Conservation (phyloP, 2,329 filamentous ascomycete species). For the Zymoseptoria brevis region DNA sequence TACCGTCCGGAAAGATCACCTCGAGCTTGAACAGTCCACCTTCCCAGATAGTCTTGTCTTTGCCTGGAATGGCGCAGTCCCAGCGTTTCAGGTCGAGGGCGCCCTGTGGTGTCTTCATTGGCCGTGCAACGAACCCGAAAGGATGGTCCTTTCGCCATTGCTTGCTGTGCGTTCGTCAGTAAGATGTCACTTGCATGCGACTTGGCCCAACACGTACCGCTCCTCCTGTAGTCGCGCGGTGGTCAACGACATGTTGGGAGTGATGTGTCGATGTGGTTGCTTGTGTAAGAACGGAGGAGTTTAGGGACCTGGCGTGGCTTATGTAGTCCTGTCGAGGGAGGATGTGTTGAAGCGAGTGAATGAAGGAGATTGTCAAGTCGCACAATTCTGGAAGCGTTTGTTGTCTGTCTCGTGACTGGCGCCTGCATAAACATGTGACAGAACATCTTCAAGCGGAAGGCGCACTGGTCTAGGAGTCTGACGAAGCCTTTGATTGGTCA, state of each 20-base stretch:
- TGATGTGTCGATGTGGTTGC: constrained; percentile 3
- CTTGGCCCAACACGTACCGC: constrained; percentile 49
- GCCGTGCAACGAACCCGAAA: constrained; percentile 93
- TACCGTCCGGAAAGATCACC: constrained; percentile 87
- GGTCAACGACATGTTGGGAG: constrained; percentile 66
- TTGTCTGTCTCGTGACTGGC: not conserved
- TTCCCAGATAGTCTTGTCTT: constrained; percentile 95
- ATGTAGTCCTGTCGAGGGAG: not conserved
- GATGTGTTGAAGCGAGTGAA: not conserved
- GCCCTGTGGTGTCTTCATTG: constrained; percentile 68
- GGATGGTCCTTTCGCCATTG: constrained; percentile 96
- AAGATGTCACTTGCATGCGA: not conserved
- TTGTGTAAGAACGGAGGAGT: not conserved
- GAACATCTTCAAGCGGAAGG: not conserved
- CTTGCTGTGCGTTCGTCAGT: constrained; percentile 52
- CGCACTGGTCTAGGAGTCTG: not conserved
- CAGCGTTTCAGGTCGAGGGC: constrained; percentile 87
- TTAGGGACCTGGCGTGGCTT: not conserved
- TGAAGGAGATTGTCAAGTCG: not conserved
- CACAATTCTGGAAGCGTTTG: not conserved
- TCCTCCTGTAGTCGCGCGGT: constrained; percentile 83
- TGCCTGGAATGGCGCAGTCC: constrained; percentile 95
- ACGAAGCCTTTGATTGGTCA: too few relatives aligned
- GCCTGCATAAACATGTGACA: not conserved
- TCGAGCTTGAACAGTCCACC: constrained; percentile 95